phyloP scores from a whole-genome alignment of 345 rosid genomes.

The Euphorbia pulcherrima region DNA sequence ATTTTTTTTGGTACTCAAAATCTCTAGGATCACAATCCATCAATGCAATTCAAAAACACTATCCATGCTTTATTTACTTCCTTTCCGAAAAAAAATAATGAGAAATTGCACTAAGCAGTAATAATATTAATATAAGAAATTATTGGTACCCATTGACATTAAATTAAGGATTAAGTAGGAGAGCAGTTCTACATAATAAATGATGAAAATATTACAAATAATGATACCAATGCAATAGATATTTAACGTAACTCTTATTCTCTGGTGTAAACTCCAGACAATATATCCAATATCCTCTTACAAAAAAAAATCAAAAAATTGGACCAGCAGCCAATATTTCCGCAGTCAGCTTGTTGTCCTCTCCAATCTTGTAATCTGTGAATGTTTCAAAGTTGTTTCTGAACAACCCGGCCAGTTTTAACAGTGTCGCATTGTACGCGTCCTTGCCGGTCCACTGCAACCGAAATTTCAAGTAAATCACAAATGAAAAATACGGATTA shows the following conservation, averaged over 20 bases:
- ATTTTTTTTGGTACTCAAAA: too few species aligned
- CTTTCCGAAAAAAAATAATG: too few species aligned
- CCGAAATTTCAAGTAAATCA: conserved; percentile 4
- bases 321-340: conserved; percentile 93
- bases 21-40: too few species aligned
- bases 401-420: conserved; percentile 85
- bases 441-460: conserved; percentile 80
- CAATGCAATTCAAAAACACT: too few species aligned
- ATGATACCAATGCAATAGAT: neutral
- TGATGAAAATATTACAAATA: neutral
- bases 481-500: neutral
- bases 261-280: neutral
- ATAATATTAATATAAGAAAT: too few species aligned
- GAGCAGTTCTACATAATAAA: conserved; percentile 1
- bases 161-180: neutral
- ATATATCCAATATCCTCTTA: neutral
- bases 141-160: too few species aligned
- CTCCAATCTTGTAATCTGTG: conserved; percentile 71
- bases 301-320: conserved; percentile 29
- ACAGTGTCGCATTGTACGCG: conserved; percentile 65
- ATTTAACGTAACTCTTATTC: neutral
- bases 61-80: too few species aligned
- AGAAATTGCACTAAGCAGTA: too few species aligned
- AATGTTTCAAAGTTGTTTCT: conserved; percentile 73
- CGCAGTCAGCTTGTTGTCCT: conserved; percentile 63